Percentiles rank a stretch among this genome's conserved stretches.
Conservation (phyloP, 345 rosid species). For the Hibiscus mutabilis region DNA sequence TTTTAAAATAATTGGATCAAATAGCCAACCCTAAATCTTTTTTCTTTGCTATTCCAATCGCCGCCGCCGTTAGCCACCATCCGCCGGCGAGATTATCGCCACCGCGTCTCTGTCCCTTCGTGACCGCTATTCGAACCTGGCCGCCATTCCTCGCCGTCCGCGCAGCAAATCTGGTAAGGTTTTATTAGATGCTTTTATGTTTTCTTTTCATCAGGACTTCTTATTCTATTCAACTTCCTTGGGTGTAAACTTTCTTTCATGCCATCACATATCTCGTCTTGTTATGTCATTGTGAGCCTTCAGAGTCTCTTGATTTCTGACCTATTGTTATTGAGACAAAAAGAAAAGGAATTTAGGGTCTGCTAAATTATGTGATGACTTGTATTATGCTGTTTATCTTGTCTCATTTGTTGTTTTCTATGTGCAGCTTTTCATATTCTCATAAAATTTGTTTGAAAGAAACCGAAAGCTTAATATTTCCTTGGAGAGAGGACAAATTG, state of each 20-base stretch:
- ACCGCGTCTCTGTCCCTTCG: no score
- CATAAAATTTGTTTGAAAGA: constrained; percentile 90
- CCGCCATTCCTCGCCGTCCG: no score
- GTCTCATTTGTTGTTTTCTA: constrained; percentile 3
- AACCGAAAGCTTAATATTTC: constrained; percentile 89
- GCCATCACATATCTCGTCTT: not conserved
- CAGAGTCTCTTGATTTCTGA: not conserved
- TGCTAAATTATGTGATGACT: not conserved
- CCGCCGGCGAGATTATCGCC: no score
- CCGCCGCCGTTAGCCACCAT: no score
- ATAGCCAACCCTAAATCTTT: no score
- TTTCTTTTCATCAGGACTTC: not conserved
- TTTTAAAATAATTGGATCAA: no score
- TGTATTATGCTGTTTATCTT: not conserved
- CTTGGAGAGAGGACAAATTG: constrained; percentile 87
- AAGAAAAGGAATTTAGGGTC: not conserved
- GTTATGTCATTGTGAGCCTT: not conserved
- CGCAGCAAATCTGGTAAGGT: no score
- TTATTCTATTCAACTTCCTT: not conserved
- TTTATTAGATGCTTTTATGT: no score
- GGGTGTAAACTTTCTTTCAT: not conserved
- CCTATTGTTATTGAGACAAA: not conserved
- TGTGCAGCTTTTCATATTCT: constrained; percentile 88
- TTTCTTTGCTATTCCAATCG: no score
- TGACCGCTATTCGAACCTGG: no score